These are phyloP conservation scores for Podospora bellae-mahoneyi DNA, from an alignment of 495 filamentous ascomycete genomes.

Conservation along the genomic window DNA sequence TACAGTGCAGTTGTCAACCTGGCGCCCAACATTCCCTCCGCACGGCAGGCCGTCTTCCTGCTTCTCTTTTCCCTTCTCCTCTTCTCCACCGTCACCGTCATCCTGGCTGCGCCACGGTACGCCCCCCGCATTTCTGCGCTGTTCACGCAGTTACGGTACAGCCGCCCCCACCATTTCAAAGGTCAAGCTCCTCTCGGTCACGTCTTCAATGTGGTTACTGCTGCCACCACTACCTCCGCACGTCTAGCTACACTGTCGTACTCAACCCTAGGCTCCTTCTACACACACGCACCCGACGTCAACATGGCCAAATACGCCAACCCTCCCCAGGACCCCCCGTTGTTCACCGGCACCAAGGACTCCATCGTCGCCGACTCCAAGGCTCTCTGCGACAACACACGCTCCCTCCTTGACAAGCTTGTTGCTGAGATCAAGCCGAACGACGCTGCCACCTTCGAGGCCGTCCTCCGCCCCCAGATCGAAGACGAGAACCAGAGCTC, in stretches of 20 bases:
- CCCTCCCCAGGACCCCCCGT: conserved; percentile 80
- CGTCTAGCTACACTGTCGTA: conserved; percentile 23
- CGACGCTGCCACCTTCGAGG: conserved; percentile 61
- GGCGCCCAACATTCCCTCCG: conserved; percentile 41
- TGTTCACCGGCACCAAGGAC: conserved; percentile 77
- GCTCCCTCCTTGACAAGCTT: conserved; percentile 68
- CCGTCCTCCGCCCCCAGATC: conserved; percentile 60
- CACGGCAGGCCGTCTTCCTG: conserved; percentile 42
- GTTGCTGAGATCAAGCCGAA: conserved; percentile 62
- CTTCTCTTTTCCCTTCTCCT: conserved; percentile 56
- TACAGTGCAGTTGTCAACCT: conserved; percentile 29
- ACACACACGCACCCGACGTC: conserved; percentile 26
- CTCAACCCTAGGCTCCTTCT: conserved; percentile 16
- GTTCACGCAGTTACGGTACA: conserved; percentile 51
- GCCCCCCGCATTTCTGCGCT: conserved; percentile 61
- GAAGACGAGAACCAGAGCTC: conserved; percentile 63
- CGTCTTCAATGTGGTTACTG: conserved; percentile 27
- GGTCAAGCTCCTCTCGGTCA: conserved; percentile 19
- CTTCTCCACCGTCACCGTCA: conserved; percentile 59
- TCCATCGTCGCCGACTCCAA: conserved; percentile 75
- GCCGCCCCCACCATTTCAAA: conserved; percentile 19
- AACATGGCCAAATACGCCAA: conserved; percentile 52
- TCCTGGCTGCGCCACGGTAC: conserved; percentile 73
- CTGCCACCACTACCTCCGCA: conserved; percentile 10
- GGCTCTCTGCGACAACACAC: conserved; percentile 64